Percentiles rank a stretch among this genome's conserved stretches.
Conservation (phyloP, 139 green algal species). For the Micractinium conductrix region DNA sequence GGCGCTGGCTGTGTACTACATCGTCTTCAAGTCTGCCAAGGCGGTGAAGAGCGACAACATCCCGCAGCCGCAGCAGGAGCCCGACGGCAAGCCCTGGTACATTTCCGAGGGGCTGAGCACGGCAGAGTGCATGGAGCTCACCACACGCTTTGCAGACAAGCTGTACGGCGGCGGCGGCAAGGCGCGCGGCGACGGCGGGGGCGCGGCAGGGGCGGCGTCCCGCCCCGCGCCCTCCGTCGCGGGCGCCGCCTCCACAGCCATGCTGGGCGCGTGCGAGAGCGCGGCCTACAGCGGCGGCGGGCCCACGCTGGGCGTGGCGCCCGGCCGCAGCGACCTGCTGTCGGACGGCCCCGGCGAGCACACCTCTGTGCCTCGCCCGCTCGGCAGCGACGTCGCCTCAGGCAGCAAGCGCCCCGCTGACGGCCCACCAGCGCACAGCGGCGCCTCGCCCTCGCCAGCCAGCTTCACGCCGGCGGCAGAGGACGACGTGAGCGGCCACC, state of each 20-base stretch:
- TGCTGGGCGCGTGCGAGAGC: constrained; percentile 27
- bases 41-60: neutral
- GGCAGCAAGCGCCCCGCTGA: constrained; percentile 2
- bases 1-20: constrained; percentile 34
- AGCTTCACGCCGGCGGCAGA: neutral
- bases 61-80: neutral
- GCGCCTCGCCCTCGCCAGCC: neutral
- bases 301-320: neutral
- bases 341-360: constrained; percentile 4
- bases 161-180: neutral
- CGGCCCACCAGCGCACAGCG: neutral
- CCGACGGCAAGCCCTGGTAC: constrained; percentile 27
- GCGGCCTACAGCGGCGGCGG: neutral
- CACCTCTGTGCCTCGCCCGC: constrained; percentile 6
- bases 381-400: neutral
- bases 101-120: constrained; percentile 36
- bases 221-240: neutral
- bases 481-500: neutral
- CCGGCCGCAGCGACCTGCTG: neutral
- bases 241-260: neutral
- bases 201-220: neutral
- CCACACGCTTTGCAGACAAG: neutral
- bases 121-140: neutral
- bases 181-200: neutral
- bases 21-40: constrained; percentile 39